phyloP scores from a whole-genome alignment of 1,284 basidiomycete genomes.

The Phylloboletellus chloephorus region DNA sequence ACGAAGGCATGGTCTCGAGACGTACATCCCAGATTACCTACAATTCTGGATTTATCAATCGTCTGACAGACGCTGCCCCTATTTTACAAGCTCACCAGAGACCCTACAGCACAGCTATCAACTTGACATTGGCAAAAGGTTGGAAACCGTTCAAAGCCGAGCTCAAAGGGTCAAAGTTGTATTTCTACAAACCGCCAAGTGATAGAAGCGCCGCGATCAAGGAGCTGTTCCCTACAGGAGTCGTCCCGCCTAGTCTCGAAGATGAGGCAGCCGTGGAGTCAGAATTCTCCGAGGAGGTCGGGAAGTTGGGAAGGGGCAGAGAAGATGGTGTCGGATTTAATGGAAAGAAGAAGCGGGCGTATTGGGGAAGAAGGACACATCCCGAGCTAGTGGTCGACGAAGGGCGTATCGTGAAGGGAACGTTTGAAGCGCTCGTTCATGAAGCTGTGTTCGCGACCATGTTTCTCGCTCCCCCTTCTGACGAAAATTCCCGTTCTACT shows the following conservation, averaged over 20 bases:
- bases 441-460: constrained; percentile 75
- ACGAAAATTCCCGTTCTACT: constrained; percentile 7
- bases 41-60: constrained; percentile 69
- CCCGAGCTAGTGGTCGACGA: constrained; percentile 53
- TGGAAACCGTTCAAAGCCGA: constrained; percentile 84
- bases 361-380: constrained; percentile 73
- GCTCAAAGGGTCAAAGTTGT: constrained; percentile 73
- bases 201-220: constrained; percentile 60
- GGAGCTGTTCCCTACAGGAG: constrained; percentile 63
- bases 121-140: constrained; percentile 46
- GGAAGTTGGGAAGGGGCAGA: constrained; percentile 28
- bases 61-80: constrained; percentile 48
- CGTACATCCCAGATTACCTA: constrained; percentile 74
- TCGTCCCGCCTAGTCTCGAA: constrained; percentile 50
- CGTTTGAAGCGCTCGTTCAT: constrained; percentile 71
- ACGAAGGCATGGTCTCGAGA: constrained; percentile 35
- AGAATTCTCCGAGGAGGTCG: constrained; percentile 25
- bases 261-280: constrained; percentile 35
- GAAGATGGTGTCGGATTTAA: constrained; percentile 32
- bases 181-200: constrained; percentile 75
- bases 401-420: constrained; percentile 53
- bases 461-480: constrained; percentile 32
- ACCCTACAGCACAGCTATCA: constrained; percentile 25
- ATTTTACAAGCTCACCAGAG: constrained; percentile 32
- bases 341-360: constrained; percentile 60